These are phyloP conservation scores for Vickermania ingenoplastis DNA, from an alignment of 208 protist genomes.

Conservation along the genomic window DNA sequence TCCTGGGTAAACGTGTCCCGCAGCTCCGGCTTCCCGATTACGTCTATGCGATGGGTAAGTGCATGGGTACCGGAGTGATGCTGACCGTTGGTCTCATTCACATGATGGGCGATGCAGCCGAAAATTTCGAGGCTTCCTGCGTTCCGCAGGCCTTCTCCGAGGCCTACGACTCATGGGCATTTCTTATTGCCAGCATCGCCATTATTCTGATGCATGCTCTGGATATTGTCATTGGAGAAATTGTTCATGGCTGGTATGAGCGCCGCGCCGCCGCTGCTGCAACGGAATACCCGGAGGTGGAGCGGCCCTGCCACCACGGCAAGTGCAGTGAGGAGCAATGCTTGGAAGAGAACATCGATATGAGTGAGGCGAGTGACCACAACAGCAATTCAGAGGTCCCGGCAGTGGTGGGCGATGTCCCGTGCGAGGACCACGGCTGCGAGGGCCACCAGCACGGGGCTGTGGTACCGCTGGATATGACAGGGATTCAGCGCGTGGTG, in stretches of 20 bases:
- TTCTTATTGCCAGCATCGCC: constrained; percentile 39
- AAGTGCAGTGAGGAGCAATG: too few relatives aligned
- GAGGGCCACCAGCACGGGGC: constrained; percentile 1
- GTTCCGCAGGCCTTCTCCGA: constrained; percentile 24
- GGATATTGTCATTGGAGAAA: constrained; percentile 20
- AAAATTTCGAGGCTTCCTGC: constrained; percentile 17
- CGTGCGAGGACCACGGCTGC: neutral
- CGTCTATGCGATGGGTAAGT: constrained; percentile 19
- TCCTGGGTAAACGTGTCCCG: constrained; percentile 19
- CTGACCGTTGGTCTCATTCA: constrained; percentile 14
- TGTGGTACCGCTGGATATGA: neutral
- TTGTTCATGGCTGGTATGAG: constrained; percentile 3
- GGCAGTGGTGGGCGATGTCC: too few relatives aligned
- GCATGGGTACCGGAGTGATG: constrained; percentile 19
- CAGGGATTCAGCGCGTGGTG: neutral
- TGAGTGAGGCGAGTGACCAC: too few relatives aligned
- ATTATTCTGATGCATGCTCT: constrained; percentile 49
- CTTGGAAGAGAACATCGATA: too few relatives aligned
- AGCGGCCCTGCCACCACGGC: too few relatives aligned
- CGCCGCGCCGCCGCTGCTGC: neutral
- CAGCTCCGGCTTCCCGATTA: constrained; percentile 11
- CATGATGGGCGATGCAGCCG: constrained; percentile 17
- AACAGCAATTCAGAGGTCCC: too few relatives aligned
- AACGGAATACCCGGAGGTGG: too few relatives aligned
- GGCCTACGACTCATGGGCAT: constrained; percentile 37